Evolutionary conservation across 805 yeast species (phyloP), one percentile per base, ranked within the genome.

Genomic region (Yarrowia sp.): DNA sequence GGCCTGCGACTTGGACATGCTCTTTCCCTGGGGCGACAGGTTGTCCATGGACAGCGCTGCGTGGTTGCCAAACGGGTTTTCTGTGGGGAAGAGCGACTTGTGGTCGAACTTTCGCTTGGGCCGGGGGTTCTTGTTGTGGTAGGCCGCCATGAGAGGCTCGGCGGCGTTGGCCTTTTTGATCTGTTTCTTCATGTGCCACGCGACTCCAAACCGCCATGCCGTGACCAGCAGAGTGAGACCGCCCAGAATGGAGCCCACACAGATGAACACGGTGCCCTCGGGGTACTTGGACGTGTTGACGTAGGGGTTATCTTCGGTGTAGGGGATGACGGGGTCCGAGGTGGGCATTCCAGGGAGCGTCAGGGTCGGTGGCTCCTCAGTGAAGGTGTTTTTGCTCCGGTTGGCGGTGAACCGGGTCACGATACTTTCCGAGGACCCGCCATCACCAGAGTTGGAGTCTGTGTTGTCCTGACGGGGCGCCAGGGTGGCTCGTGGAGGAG

Each of bases 211-310:
- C 71, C 88, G 85, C 84, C 88, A 87, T 14, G 81, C 70, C 12
- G 84, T 70, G 46, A 88, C 80, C 0, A 81, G 82, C 3, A 87
- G 70, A 20, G 87, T 76, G 4, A 89, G 78, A 44, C 85, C 86
- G 0, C 87, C 90, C 5, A 87, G 85, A 44, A 87, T 81, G 12
- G 88, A 80, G 1, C 96, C 97, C 50, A 91, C 89, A 0, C 90
- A 89, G 64, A 92, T 91, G 77, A 91, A 91, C 2, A 92, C 92
- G 0, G 95, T 89, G 1, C 97, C 97, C 56, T 85, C 82, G 0
- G 92, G 91, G 55, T 82, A 80, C 20, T 74, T 74, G 7, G 86
- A 77, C 55, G 79, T 76, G 71, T 83, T 77, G 19, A 91, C 80
- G 73, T 83, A 87, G 12, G 97, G 97, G 76, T 91, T 91, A 61